phyloP scores from a whole-genome alignment of 2,329 filamentous ascomycete species.

The Beauveria sp. region DNA sequence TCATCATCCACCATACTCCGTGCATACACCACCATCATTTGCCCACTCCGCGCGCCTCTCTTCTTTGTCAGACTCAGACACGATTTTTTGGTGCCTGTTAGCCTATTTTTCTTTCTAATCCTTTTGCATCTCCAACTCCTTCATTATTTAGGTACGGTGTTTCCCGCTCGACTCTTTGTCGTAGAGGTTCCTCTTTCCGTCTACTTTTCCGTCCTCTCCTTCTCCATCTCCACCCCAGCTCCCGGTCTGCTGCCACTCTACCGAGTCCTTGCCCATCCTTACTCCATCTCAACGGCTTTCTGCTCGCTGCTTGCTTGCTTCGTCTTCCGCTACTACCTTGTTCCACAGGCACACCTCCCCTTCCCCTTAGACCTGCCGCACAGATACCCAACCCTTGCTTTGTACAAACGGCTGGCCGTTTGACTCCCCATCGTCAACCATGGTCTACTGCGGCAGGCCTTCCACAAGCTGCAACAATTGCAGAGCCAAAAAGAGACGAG shows the following conservation, averaged over 20 bases:
- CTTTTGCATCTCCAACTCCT: background rate
- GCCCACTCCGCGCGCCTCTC: background rate
- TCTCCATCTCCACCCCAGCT: background rate
- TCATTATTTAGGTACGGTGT: constrained; percentile 5
- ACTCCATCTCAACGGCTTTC: background rate
- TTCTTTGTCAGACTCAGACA: constrained; percentile 1
- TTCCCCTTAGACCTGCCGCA: background rate
- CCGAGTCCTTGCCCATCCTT: background rate
- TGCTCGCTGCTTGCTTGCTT: constrained; percentile 8
- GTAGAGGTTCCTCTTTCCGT: constrained; percentile 11
- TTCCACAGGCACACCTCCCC: background rate
- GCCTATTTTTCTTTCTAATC: background rate
- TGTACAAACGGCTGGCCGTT: constrained; percentile 4
- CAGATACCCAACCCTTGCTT: background rate
- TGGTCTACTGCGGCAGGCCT: constrained; percentile 12
- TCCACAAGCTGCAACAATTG: constrained; percentile 12
- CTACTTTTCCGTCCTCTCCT: constrained; percentile 4
- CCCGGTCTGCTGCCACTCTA: background rate
- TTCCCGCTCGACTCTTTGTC: constrained; percentile 6
- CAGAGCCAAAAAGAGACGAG: constrained; percentile 12
- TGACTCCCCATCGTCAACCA: background rate
- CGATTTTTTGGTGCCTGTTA: background rate
- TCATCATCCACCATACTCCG: background rate
- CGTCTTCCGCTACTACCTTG: background rate
- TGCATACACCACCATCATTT: background rate